A percentile compares a stretch with the other conserved stretches of the same genome.
These are phyloP conservation scores for Fusarium praegraminearum DNA, from an alignment of 2,329 filamentous ascomycete species.

Conservation along the genomic window DNA sequence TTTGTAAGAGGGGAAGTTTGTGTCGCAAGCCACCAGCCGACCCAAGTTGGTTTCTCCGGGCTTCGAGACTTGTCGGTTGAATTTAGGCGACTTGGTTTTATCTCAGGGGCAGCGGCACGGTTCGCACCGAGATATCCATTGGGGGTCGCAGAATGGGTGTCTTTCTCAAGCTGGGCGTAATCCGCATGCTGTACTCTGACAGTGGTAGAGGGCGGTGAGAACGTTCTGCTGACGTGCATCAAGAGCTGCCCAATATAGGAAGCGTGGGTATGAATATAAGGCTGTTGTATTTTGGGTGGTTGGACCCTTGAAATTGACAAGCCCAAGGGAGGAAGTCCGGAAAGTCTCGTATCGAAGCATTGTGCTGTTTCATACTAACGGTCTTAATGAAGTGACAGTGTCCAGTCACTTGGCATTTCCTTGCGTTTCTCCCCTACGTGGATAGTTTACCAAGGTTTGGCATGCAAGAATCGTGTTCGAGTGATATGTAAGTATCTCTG, in stretches of 20 bases:
- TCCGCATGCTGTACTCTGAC: constrained; percentile 19
- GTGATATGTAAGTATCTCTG: not conserved
- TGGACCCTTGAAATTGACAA: constrained; percentile 32
- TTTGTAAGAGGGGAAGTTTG: not conserved
- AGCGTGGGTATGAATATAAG: constrained; percentile 1
- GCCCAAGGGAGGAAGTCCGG: not conserved
- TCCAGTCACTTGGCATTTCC: not conserved
- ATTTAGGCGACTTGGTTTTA: constrained; percentile 13
- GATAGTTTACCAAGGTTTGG: not conserved
- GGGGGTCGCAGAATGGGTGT: constrained; percentile 5
- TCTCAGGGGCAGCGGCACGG: constrained; percentile 25
- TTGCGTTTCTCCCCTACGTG: not conserved
- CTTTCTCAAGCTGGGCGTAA: constrained; percentile 22
- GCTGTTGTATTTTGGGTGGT: constrained; percentile 11
- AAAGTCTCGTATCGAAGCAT: constrained; percentile 15
- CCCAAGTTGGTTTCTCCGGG: constrained; percentile 12
- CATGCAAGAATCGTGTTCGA: not conserved
- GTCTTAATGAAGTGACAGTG: not conserved
- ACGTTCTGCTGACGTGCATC: constrained; percentile 37
- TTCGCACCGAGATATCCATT: constrained; percentile 22
- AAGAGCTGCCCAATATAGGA: constrained; percentile 15
- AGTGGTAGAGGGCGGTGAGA: constrained; percentile 36
- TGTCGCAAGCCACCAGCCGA: constrained; percentile 3
- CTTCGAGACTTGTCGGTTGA: constrained; percentile 8
- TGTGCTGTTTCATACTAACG: not conserved